Base-by-base conservation (phyloP, 1,139 yeast genomes). In the Suhomyces bokatorum region DNA sequence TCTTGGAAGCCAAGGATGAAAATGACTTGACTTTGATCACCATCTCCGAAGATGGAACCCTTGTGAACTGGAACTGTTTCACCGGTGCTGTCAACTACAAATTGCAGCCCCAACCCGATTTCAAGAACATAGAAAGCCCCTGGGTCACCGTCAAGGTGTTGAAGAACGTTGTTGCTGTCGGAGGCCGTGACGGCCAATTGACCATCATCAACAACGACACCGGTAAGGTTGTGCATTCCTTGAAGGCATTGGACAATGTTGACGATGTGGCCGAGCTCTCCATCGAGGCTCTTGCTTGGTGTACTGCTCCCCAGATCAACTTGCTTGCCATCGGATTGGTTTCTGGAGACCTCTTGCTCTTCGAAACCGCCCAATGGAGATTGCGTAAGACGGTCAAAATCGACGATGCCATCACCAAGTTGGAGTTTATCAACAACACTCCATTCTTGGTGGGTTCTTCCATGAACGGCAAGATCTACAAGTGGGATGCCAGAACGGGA, bases 401-500 rank as follows among this genome's bases (percentile, higher is more conserved):
- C 39, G 84, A 79, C 29, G 97, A 90, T 55, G 87, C 98, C 5
- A 80, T 90, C 42, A 95, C 99, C 12, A 85, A 86, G 61, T 71
- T 93, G 44, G 70, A 77, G 56, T 91, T 93, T 55, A 70, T 87
- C 22, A 68, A 70, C 17, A 73, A 78, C 26, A 56, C 74, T 12
- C 84, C 91, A 3, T 55, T 75, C 41, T 70, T 93, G 44, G 68
- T 87, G 34, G 95, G 87, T 1, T 76, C 90, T 4, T 80, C 87
- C 45, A 87, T 89, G 83, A 87, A 90, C 60, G 97, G 98, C 43
- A 80, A 80, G 55, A 78, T 93, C 32, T 85, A 85, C 66, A 83
- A 85, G 64, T 90, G 91, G 87, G 98, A 95, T 65, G 83, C 87
- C 9, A 82, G 97, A 69, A 85, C 90, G 3, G 96, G 96, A 45